Evolutionary conservation across 345 rosid species (phyloP).

Genomic region (Melastoma malabathricum): DNA sequence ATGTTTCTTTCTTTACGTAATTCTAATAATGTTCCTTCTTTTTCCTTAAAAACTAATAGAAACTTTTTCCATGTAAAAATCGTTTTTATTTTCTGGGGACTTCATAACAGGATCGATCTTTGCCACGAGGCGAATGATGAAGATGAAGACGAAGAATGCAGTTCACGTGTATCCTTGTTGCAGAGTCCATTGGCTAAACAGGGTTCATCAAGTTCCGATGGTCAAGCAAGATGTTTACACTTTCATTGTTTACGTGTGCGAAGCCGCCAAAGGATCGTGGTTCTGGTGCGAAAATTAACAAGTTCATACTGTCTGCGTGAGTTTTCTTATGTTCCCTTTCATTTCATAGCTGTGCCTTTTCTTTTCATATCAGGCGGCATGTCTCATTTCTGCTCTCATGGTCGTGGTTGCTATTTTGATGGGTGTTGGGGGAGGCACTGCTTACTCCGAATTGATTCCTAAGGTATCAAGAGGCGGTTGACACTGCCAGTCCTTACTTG

Average conservation of each 20-base stretch:
- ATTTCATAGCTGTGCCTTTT: conserved; percentile 1
- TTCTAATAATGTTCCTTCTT: background rate
- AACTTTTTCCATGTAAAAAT: too few relatives aligned
- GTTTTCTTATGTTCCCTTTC: conserved; percentile 4
- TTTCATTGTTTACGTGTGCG: conserved; percentile 36
- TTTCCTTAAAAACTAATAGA: background rate
- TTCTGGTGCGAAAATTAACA: conserved; percentile 26
- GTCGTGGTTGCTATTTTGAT: conserved; percentile 1
- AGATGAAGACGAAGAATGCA: conserved; percentile 46
- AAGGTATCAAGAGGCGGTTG: conserved; percentile 19
- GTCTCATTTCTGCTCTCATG: background rate
- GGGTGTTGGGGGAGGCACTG: conserved; percentile 23
- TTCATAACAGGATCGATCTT: conserved; percentile 45
- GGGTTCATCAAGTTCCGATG: conserved; percentile 19
- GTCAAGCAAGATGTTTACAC: conserved; percentile 31
- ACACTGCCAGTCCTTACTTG: too few relatives aligned
- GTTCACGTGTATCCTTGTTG: conserved; percentile 39
- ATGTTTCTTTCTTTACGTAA: too few relatives aligned
- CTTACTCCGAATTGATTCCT: conserved; percentile 31
- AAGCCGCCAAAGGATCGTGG: conserved; percentile 54
- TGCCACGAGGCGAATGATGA: conserved; percentile 56
- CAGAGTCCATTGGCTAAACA: conserved; percentile 22
- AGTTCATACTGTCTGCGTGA: background rate
- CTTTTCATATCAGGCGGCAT: too few relatives aligned
- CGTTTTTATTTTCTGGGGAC: background rate